Conservation (phyloP, 495 filamentous ascomycete genomes). For the Astrocystis sublimbata region DNA sequence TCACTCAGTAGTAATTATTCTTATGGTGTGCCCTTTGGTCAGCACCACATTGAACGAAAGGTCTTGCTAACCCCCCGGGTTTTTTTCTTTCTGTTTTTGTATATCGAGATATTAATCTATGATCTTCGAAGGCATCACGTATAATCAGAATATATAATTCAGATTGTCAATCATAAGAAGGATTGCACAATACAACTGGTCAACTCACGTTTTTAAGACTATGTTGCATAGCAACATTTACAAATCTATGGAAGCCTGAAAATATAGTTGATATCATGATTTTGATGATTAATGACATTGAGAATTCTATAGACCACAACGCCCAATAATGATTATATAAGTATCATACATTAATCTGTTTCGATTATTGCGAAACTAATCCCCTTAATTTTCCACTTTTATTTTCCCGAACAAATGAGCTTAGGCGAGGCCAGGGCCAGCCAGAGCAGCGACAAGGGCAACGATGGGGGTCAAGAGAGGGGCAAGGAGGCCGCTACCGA, state of each 20-base stretch:
- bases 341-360: not conserved
- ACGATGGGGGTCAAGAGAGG: slow-evolving; percentile 3
- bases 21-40: too few relatives aligned
- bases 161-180: too few relatives aligned
- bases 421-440: slow-evolving; percentile 7
- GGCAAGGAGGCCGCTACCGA: slow-evolving; percentile 1
- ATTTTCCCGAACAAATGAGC: not conserved
- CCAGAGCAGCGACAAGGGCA: slow-evolving; percentile 6
- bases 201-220: too few relatives aligned
- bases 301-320: not conserved
- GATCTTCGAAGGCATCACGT: too few relatives aligned
- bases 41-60: too few relatives aligned
- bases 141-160: too few relatives aligned
- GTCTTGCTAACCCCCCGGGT: too few relatives aligned
- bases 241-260: not conserved
- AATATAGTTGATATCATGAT: not conserved
- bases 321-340: not conserved
- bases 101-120: too few relatives aligned
- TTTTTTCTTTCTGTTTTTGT: too few relatives aligned
- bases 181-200: too few relatives aligned
- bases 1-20: too few relatives aligned
- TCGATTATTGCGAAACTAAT: not conserved
- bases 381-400: not conserved
- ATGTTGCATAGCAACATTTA: too few relatives aligned
- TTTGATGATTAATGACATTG: not conserved